phyloP scores from a whole-genome alignment of 2,329 filamentous ascomycete species.

The Ophiostoma novo-ulmi region DNA sequence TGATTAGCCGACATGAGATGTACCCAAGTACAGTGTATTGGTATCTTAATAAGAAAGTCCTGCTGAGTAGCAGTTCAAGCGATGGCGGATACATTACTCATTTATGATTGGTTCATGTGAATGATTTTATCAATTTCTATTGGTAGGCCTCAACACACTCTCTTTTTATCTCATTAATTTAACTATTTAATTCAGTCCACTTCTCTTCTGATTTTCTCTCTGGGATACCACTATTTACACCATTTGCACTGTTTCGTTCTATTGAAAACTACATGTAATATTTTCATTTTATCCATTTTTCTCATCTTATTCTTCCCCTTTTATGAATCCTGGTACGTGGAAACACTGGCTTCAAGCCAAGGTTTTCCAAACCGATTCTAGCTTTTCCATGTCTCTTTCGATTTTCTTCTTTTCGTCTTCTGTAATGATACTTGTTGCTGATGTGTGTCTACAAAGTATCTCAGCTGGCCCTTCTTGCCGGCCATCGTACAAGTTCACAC shows the following conservation, averaged over 20 bases:
- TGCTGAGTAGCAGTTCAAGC: too few relatives aligned
- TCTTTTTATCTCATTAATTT: neutral
- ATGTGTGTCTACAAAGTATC: too few relatives aligned
- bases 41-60: neutral
- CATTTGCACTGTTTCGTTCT: too few relatives aligned
- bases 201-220: neutral
- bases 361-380: neutral
- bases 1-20: neutral
- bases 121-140: neutral
- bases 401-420: neutral
- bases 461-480: too few relatives aligned
- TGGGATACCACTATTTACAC: neutral
- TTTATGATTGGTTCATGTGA: neutral
- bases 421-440: neutral
- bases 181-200: neutral
- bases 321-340: neutral
- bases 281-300: neutral
- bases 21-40: constrained; percentile 1
- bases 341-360: neutral
- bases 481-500: too few relatives aligned
- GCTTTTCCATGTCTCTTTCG: neutral
- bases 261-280: too few relatives aligned
- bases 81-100: too few relatives aligned
- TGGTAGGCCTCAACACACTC: neutral
- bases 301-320: neutral